Conservation (phyloP, 2,329 filamentous ascomycete species). For the Seiridium unicorne region DNA sequence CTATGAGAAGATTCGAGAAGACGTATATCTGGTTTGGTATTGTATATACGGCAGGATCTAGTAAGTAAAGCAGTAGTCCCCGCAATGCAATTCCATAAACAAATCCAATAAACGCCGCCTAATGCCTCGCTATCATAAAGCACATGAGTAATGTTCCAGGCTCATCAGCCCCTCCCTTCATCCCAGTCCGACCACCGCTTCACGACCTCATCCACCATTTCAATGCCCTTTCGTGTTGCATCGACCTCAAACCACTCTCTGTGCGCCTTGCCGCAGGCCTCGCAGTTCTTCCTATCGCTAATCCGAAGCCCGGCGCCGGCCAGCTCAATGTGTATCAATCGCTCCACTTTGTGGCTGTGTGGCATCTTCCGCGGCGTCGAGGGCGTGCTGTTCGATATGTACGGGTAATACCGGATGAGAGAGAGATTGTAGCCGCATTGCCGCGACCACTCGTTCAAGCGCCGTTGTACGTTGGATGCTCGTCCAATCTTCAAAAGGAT, state of each 20-base stretch:
- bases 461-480: slow-evolving; percentile 80
- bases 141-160: background rate
- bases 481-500: slow-evolving; percentile 68
- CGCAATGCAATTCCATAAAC: background rate
- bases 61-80: too few species aligned
- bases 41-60: too few species aligned
- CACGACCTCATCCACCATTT: slow-evolving; percentile 66
- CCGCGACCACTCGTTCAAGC: slow-evolving; percentile 88
- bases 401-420: slow-evolving; percentile 88
- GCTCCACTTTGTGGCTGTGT: slow-evolving; percentile 83
- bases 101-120: background rate
- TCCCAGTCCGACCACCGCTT: slow-evolving; percentile 86
- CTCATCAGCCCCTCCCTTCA: slow-evolving; percentile 39
- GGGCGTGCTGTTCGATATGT: slow-evolving; percentile 51
- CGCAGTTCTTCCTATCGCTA: slow-evolving; percentile 59
- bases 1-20: too few species aligned
- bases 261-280: slow-evolving; percentile 79
- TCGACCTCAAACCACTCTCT: slow-evolving; percentile 94
- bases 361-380: slow-evolving; percentile 68
- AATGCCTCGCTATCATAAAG: background rate
- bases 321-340: slow-evolving; percentile 89
- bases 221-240: slow-evolving; percentile 68
- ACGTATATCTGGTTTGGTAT: too few species aligned
- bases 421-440: slow-evolving; percentile 91
- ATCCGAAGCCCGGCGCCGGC: slow-evolving; percentile 55